phyloP scores from a whole-genome alignment of 2,329 filamentous ascomycete species.

The Trichoderma semiorbis region DNA sequence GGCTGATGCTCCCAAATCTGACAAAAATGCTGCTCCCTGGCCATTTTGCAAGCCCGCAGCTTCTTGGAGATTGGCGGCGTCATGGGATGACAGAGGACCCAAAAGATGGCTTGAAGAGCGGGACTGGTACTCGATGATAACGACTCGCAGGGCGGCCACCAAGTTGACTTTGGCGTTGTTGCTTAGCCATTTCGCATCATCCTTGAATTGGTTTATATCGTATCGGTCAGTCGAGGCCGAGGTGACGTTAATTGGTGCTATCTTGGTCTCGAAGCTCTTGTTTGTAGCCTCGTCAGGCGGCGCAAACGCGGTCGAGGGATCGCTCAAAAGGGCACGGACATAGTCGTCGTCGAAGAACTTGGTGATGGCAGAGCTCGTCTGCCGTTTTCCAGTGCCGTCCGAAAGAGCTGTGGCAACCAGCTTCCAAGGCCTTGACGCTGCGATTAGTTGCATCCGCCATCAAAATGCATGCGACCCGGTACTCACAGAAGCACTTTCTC shows the following conservation, averaged over 20 bases:
- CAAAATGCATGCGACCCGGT: not conserved
- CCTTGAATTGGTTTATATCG: slow-evolving; percentile 76
- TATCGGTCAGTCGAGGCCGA: slow-evolving; percentile 63
- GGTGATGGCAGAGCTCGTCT: slow-evolving; percentile 53
- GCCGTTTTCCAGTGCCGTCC: slow-evolving; percentile 56
- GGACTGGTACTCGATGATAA: slow-evolving; percentile 78
- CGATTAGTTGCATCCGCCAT: slow-evolving; percentile 24
- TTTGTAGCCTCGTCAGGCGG: slow-evolving; percentile 60
- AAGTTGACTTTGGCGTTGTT: slow-evolving; percentile 75
- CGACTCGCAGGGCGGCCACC: slow-evolving; percentile 74
- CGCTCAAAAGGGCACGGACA: slow-evolving; percentile 64
- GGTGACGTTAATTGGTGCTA: slow-evolving; percentile 79
- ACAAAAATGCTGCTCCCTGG: slow-evolving; percentile 54
- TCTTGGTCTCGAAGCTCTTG: slow-evolving; percentile 75
- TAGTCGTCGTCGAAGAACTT: slow-evolving; percentile 69
- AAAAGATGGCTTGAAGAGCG: slow-evolving; percentile 70
- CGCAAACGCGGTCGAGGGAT: slow-evolving; percentile 66
- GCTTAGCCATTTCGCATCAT: slow-evolving; percentile 82
- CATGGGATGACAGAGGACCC: slow-evolving; percentile 71
- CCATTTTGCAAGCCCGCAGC: slow-evolving; percentile 64
- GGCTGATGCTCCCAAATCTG: slow-evolving; percentile 46
- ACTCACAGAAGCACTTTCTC: slow-evolving; percentile 76
- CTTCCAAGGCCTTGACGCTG: slow-evolving; percentile 56
- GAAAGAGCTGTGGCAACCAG: slow-evolving; percentile 53
- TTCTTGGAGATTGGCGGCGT: slow-evolving; percentile 71